phyloP scores from a whole-genome alignment of 768 basidiomycete species.

The Clavulina sp. region DNA sequence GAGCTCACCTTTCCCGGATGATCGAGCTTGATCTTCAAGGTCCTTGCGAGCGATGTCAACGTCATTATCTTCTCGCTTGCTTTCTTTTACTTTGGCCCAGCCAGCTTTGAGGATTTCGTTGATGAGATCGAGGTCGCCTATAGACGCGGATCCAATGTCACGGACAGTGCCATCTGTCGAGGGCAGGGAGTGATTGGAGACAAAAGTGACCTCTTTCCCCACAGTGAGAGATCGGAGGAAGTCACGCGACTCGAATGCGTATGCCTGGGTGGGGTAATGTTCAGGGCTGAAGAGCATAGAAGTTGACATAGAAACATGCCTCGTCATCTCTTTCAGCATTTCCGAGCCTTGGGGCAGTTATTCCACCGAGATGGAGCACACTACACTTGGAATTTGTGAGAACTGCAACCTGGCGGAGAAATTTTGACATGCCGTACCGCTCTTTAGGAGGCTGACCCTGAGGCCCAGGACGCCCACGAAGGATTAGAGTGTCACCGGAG shows the following conservation, averaged over 20 bases:
- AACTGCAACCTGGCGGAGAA: neutral
- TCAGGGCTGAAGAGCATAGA: neutral
- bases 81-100: conserved; percentile 87
- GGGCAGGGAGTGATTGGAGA: conserved; percentile 61
- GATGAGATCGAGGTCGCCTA: conserved; percentile 53
- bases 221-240: conserved; percentile 71
- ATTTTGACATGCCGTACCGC: conserved; percentile 31
- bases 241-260: conserved; percentile 88
- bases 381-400: conserved; percentile 23
- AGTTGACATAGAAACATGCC: conserved; percentile 27
- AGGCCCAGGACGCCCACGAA: conserved; percentile 57
- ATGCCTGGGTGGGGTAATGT: conserved; percentile 33
- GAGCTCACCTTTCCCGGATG: conserved; percentile 69
- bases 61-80: conserved; percentile 63
- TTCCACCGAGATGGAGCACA: conserved; percentile 76
- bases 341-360: conserved; percentile 71
- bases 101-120: conserved; percentile 68
- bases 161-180: conserved; percentile 53
- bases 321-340: conserved; percentile 76
- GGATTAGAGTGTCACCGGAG: conserved; percentile 77
- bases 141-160: conserved; percentile 62
- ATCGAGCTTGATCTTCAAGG: conserved; percentile 57
- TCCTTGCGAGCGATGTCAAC: conserved; percentile 57
- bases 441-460: conserved; percentile 86
- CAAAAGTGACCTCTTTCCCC: conserved; percentile 81